phyloP scores from a whole-genome alignment of 345 rosid genomes.

The Lumnitzera racemosa region DNA sequence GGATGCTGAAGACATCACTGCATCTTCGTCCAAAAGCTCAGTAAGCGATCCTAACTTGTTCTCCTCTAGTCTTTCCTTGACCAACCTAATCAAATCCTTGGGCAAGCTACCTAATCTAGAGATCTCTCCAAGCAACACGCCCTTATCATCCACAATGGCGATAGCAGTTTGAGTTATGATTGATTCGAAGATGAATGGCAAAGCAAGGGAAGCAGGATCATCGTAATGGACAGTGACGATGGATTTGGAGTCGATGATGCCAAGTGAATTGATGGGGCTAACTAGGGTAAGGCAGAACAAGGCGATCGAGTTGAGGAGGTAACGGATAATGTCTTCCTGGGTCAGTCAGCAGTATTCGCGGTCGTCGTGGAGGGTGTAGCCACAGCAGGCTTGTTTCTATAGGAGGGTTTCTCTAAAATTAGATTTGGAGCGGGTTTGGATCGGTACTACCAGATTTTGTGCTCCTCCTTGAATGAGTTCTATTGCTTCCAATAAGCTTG shows the following conservation, averaged over 20 bases:
- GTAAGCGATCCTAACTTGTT: conserved; percentile 22
- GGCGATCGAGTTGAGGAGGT: conserved; percentile 45
- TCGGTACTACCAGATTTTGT: conserved; percentile 49
- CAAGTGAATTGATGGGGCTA: conserved; percentile 37
- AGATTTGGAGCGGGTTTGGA: conserved; percentile 3
- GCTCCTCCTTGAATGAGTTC: conserved; percentile 47
- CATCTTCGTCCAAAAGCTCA: conserved; percentile 43
- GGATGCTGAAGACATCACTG: conserved; percentile 12
- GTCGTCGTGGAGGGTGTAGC: conserved; percentile 30
- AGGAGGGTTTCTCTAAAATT: conserved; percentile 24
- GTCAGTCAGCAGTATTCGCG: conserved; percentile 58
- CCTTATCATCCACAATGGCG: conserved; percentile 32
- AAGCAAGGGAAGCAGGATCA: conserved; percentile 29
- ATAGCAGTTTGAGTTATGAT: conserved; percentile 36
- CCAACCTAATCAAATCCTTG: conserved; percentile 28
- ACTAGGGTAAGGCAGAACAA: conserved; percentile 29
- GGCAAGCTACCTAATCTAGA: conserved; percentile 50
- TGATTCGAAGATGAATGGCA: conserved; percentile 30
- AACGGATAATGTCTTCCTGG: conserved; percentile 55
- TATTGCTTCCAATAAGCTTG: conserved; percentile 53
- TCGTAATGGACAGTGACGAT: conserved; percentile 32
- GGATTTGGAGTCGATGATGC: conserved; percentile 27
- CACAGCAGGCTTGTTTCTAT: conserved; percentile 9
- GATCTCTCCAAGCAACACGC: conserved; percentile 41
- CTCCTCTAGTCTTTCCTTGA: conserved; percentile 38